phyloP scores from a whole-genome alignment of 2,329 filamentous ascomycete genomes.

The Ascochyta viciae-villosae region DNA sequence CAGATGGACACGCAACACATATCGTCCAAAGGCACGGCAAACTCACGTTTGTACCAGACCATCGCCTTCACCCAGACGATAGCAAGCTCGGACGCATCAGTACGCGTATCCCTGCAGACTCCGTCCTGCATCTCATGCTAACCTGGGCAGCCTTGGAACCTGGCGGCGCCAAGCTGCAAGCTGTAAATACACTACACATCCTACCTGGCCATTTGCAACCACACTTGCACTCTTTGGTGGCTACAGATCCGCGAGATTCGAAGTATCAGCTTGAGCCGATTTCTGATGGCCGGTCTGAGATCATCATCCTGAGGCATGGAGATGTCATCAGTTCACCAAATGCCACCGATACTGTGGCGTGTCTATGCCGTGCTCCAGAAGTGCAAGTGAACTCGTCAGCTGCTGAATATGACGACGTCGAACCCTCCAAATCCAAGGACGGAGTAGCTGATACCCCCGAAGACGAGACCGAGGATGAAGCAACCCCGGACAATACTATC shows the following conservation, averaged over 20 bases:
- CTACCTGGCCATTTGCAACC: slow-evolving; percentile 9
- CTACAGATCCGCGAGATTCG: slow-evolving; percentile 12
- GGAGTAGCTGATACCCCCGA: slow-evolving; percentile 18
- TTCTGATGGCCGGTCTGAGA: slow-evolving; percentile 24
- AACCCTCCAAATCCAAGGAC: not conserved
- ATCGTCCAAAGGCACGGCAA: not conserved
- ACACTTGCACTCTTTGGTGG: not conserved
- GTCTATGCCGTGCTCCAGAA: slow-evolving; percentile 28
- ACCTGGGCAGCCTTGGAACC: slow-evolving; percentile 24
- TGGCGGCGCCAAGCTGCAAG: slow-evolving; percentile 37
- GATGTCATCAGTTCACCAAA: slow-evolving; percentile 32
- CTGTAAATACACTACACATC: slow-evolving; percentile 30
- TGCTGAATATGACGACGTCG: slow-evolving; percentile 17
- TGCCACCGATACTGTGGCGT: slow-evolving; percentile 18
- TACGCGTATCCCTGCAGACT: slow-evolving; percentile 11
- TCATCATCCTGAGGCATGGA: slow-evolving; percentile 38
- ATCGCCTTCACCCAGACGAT: not conserved
- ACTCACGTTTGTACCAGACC: slow-evolving; percentile 4
- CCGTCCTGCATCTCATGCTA: not conserved
- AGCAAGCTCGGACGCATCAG: slow-evolving; percentile 28
- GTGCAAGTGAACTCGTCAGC: slow-evolving; percentile 44
- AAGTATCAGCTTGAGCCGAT: slow-evolving; percentile 31
- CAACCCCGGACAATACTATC: slow-evolving; percentile 26
- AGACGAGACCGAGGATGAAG: slow-evolving; percentile 38
- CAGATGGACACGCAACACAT: not conserved